A percentile compares a stretch with the other conserved stretches of the same genome.
Conservation (phyloP, 805 yeast species). For the Candida andamanensis region DNA sequence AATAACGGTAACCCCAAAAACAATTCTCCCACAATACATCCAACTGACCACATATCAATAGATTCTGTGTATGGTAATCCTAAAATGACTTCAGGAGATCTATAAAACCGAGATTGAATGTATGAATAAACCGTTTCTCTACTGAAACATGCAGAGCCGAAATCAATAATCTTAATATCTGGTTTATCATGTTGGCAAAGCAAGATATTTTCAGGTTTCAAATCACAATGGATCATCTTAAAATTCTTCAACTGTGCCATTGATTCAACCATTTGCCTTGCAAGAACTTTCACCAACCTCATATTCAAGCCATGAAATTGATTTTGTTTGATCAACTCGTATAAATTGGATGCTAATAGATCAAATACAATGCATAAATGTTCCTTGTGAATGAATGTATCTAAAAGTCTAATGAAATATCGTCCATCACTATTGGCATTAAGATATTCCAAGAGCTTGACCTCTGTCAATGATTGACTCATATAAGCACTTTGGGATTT, state of each 20-base stretch:
- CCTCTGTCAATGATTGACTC: slow-evolving; percentile 90
- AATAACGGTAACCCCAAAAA: slow-evolving; percentile 88
- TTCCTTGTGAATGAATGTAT: slow-evolving; percentile 85
- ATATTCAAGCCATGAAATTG: slow-evolving; percentile 87
- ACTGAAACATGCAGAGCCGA: slow-evolving; percentile 93
- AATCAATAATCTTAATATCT: slow-evolving; percentile 87
- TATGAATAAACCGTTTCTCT: slow-evolving; percentile 85
- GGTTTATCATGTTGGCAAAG: slow-evolving; percentile 77
- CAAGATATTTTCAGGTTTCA: slow-evolving; percentile 93
- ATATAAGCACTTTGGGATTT: slow-evolving; percentile 87
- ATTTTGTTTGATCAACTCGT: slow-evolving; percentile 87
- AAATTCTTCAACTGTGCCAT: slow-evolving; percentile 74
- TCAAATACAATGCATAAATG: slow-evolving; percentile 94
- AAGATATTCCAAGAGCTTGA: slow-evolving; percentile 74
- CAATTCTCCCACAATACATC: slow-evolving; percentile 86
- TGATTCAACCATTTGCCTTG: slow-evolving; percentile 78
- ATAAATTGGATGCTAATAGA: slow-evolving; percentile 77
- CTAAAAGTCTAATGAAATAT: slow-evolving; percentile 73
- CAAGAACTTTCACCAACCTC: slow-evolving; percentile 69
- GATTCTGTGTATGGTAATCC: slow-evolving; percentile 91
- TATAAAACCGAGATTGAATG: slow-evolving; percentile 86
- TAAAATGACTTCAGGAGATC: slow-evolving; percentile 90
- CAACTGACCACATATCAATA: slow-evolving; percentile 97
- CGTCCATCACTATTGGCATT: slow-evolving; percentile 63
- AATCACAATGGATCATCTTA: slow-evolving; percentile 89